Percentiles rank a stretch among this genome's conserved stretches.
Conservation (phyloP, 176 grass and related monocot genomes). For the Oryza australiensis region DNA sequence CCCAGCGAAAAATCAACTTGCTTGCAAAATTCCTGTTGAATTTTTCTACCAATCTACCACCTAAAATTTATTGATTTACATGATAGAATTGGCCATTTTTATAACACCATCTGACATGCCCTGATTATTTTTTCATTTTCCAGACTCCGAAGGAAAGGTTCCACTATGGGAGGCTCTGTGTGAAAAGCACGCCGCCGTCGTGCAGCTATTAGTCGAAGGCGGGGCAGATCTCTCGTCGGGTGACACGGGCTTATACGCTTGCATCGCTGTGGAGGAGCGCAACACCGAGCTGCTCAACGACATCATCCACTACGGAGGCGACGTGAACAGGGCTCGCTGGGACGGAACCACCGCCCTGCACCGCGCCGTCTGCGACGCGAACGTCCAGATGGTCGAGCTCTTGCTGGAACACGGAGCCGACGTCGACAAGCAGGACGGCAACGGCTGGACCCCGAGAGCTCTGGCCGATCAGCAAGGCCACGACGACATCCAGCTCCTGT, state of each 20-base stretch:
- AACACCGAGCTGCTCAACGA: conserved; percentile 54
- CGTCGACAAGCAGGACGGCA: conserved; percentile 48
- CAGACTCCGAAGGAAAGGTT: conserved; percentile 82
- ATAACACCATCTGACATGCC: background rate
- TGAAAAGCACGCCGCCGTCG: conserved; percentile 59
- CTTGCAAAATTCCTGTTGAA: conserved; percentile 3
- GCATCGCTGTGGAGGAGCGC: conserved; percentile 63
- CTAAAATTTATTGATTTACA: background rate
- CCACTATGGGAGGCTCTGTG: conserved; percentile 83
- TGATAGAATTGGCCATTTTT: conserved; percentile 15
- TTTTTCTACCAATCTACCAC: background rate
- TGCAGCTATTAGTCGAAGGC: conserved; percentile 48
- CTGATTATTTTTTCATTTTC: conserved; percentile 19
- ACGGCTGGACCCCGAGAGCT: conserved; percentile 61
- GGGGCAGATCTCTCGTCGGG: conserved; percentile 69
- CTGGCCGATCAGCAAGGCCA: conserved; percentile 94
- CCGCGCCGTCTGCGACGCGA: conserved; percentile 73
- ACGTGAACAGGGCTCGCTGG: conserved; percentile 45
- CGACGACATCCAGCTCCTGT: conserved; percentile 64
- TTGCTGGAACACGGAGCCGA: conserved; percentile 66
- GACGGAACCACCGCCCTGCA: conserved; percentile 76
- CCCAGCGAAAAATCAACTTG: too few species aligned
- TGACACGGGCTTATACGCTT: conserved; percentile 57
- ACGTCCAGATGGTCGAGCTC: conserved; percentile 55
- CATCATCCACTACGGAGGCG: conserved; percentile 55